These are phyloP conservation scores for Talaromyces islandicus DNA, from an alignment of 2,329 filamentous ascomycete species.

Conservation along the genomic window DNA sequence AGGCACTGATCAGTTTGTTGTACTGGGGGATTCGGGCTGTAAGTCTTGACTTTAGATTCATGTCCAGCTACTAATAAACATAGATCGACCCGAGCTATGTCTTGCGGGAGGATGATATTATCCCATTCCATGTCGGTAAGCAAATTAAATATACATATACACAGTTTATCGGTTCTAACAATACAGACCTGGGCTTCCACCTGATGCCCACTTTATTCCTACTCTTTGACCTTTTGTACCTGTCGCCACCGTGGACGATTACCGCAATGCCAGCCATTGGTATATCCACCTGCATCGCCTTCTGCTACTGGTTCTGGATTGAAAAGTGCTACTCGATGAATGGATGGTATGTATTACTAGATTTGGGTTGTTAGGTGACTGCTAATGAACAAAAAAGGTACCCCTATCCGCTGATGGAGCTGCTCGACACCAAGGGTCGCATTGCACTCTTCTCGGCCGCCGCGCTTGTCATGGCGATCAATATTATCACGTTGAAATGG, in stretches of 20 bases:
- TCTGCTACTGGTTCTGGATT: constrained; percentile 60
- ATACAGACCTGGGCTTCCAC: constrained; percentile 43
- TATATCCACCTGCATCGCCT: constrained; percentile 46
- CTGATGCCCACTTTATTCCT: constrained; percentile 50
- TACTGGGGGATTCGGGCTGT: constrained; percentile 56
- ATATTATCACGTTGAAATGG: constrained; percentile 63
- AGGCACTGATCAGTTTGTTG: constrained; percentile 54
- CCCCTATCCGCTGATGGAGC: constrained; percentile 76
- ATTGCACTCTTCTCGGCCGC: constrained; percentile 63
- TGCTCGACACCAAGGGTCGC: constrained; percentile 61
- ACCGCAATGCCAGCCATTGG: constrained; percentile 46
- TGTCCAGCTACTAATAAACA: constrained; percentile 3
- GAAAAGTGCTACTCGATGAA: constrained; percentile 55
- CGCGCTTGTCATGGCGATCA: constrained; percentile 65
- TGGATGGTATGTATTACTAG: constrained; percentile 43
- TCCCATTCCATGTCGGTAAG: constrained; percentile 33
- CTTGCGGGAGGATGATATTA: constrained; percentile 38
- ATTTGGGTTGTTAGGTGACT: background rate
- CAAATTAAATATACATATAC: background rate
- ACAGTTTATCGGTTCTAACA: background rate
- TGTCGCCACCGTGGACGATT: constrained; percentile 58
- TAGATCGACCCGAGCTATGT: constrained; percentile 45
- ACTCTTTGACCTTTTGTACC: constrained; percentile 49
- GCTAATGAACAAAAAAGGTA: constrained; percentile 49
- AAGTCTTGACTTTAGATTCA: constrained; percentile 14